Base-by-base conservation (phyloP, 495 filamentous ascomycete genomes). In the Penicillium samsonianum region DNA sequence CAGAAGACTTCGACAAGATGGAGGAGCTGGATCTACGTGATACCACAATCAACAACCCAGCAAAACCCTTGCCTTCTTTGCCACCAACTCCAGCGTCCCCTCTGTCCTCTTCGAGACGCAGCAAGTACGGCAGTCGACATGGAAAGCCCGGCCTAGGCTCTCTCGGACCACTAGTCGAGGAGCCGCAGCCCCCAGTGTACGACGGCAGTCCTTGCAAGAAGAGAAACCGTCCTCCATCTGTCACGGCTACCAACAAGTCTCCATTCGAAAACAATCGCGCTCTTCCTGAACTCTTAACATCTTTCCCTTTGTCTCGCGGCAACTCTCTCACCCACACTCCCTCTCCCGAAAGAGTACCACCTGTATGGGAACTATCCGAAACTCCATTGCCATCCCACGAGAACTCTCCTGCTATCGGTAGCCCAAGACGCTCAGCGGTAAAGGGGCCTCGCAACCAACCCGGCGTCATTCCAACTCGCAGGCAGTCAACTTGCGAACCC, bases 381-480 rank as follows among this genome's bases (percentile, higher is more conserved):
- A 53, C 40, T 28, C 57, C 55, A 11, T 73, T 69, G 0, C 68
- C 69, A 7, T 53, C 60, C 3, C 43, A 61, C 17, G 71, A 73
- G 25, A 69, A 69, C 45, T 46, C 57, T 0, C 55, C 60, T 4
- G 43, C 45, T 17, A 65, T 60, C 22, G 67, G 74, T 9, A 75
- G 74, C 23, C 75, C 74, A 17, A 72, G 73, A 8, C 69, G 71
- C 0, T 69, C 74, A 11, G 61, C 49, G 0, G 65, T 75, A 12
- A 76, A 74, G 50, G 75, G 76, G 0, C 76, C 74, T 6, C 73
- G 75, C 43, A 74, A 19, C 28, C 74, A 74, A 53, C 74, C 73
- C 1, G 57, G 44, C 1, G 16, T 12, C 2, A 59, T 47, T 35
- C 48, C 62, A 42, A 35, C 57, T 26, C 65, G 67, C 9, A 72